Evolutionary conservation across 768 basidiomycete species (phyloP).

Genomic region (Mycena maculata): DNA sequence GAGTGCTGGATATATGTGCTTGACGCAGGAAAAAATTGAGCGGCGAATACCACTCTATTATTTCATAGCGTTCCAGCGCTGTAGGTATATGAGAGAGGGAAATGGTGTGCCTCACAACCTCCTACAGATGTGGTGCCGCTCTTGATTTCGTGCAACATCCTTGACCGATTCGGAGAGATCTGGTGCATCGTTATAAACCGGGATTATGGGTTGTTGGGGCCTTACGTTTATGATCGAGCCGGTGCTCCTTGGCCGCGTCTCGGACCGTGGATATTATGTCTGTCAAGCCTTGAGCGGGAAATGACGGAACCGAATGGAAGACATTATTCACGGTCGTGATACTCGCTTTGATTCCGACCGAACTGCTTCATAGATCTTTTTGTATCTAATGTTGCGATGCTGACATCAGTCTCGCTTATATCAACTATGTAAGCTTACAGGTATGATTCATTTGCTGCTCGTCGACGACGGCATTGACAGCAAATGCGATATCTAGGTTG

Average conservation of each 20-base stretch:
- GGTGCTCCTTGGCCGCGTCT: not conserved
- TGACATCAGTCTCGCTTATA: not conserved
- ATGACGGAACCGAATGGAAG: too few relatives aligned
- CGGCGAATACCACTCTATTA: slow-evolving; percentile 15
- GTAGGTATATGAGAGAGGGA: not conserved
- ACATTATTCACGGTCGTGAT: not conserved
- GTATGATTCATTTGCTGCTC: too few relatives aligned
- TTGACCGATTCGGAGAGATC: not conserved
- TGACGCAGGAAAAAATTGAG: slow-evolving; percentile 18
- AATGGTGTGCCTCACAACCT: too few relatives aligned
- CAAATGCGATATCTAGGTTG: too few relatives aligned
- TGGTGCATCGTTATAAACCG: not conserved
- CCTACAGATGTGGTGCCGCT: not conserved
- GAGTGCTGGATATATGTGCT: not conserved
- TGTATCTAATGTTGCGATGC: too few relatives aligned
- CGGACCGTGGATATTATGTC: not conserved
- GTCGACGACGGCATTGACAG: too few relatives aligned
- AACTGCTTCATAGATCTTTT: not conserved
- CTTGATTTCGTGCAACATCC: slow-evolving; percentile 1
- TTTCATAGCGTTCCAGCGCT: not conserved
- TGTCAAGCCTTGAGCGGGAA: not conserved
- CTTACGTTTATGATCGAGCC: not conserved
- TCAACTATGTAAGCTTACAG: too few relatives aligned
- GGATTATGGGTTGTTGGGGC: too few relatives aligned
- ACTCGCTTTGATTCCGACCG: not conserved